Percentiles rank a stretch among this genome's conserved stretches.
Conservation (phyloP, 2,329 filamentous ascomycete genomes). For the Pestalotiopsis sp. region DNA sequence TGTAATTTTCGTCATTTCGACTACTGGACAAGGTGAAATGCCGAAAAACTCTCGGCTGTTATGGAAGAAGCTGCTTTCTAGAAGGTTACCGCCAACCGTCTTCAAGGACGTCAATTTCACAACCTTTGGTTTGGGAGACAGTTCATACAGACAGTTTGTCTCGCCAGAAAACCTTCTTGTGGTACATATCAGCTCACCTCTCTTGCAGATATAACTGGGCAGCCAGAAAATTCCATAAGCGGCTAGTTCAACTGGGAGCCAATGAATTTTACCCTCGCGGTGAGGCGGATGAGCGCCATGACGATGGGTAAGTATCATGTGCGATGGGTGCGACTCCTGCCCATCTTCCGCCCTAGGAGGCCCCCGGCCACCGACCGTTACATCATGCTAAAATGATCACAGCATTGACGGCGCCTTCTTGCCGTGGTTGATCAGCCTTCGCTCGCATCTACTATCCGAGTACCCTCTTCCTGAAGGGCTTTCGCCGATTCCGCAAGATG, state of each 20-base stretch:
- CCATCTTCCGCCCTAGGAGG: not conserved
- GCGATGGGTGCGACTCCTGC: not conserved
- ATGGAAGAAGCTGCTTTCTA: conserved; percentile 83
- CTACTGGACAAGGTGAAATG: conserved; percentile 92
- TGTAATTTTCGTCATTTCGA: conserved; percentile 82
- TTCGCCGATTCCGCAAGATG: conserved; percentile 71
- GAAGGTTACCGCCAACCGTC: conserved; percentile 72
- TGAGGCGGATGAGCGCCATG: conserved; percentile 91
- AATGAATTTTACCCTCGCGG: conserved; percentile 74
- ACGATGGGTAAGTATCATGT: conserved; percentile 70
- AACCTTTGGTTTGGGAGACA: conserved; percentile 91
- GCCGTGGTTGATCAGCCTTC: conserved; percentile 73
- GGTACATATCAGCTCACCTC: not conserved
- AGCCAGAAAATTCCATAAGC: conserved; percentile 82
- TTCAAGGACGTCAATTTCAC: conserved; percentile 73
- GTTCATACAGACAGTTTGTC: conserved; percentile 83
- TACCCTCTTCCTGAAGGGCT: conserved; percentile 71
- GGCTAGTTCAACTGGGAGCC: conserved; percentile 82
- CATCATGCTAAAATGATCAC: not conserved
- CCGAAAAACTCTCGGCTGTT: conserved; percentile 80
- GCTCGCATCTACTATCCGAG: conserved; percentile 63
- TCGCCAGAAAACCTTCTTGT: not conserved
- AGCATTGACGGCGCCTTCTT: conserved; percentile 83
- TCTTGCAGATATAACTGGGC: conserved; percentile 83
- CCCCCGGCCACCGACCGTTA: not conserved